phyloP scores from a whole-genome alignment of 352 stramenopile genomes.

The Plasmopara viticola region DNA sequence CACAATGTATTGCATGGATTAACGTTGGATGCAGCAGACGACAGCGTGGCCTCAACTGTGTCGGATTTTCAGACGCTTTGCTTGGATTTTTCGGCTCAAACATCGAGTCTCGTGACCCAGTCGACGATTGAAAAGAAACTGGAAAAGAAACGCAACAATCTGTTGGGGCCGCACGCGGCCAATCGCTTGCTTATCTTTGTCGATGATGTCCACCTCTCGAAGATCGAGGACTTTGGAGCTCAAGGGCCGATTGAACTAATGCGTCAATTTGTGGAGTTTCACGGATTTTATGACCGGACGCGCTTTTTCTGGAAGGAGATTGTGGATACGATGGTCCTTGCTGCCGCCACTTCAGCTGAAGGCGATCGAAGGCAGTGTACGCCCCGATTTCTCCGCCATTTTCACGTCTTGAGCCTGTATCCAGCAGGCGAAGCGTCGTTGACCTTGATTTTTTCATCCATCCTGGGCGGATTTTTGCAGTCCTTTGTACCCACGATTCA shows the following conservation, averaged over 20 bases:
- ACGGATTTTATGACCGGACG: constrained; percentile 94
- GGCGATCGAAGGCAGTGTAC: constrained; percentile 84
- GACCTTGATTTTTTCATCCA: constrained; percentile 91
- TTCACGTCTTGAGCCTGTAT: constrained; percentile 94
- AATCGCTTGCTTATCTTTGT: constrained; percentile 92
- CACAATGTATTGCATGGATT: constrained; percentile 69
- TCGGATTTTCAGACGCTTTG: constrained; percentile 69
- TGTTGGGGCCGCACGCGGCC: constrained; percentile 83
- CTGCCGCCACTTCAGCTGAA: constrained; percentile 86
- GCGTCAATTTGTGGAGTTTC: constrained; percentile 92
- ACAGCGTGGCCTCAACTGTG: constrained; percentile 12
- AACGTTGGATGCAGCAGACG: constrained; percentile 20
- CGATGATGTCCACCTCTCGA: constrained; percentile 93
- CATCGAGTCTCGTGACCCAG: constrained; percentile 85
- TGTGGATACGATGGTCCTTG: constrained; percentile 88
- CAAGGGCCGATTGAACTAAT: constrained; percentile 92
- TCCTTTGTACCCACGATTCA: constrained; percentile 86
- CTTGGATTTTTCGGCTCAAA: constrained; percentile 91
- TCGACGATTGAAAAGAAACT: constrained; percentile 90
- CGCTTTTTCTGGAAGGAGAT: constrained; percentile 98
- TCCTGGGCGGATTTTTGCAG: constrained; percentile 89
- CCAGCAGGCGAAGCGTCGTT: constrained; percentile 81
- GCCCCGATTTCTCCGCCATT: constrained; percentile 91
- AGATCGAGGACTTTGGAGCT: constrained; percentile 92
- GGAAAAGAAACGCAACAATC: constrained; percentile 93